These are phyloP conservation scores for Aegilops umbellulata DNA, from an alignment of 176 grass and related monocot genomes.

Conservation along the genomic window DNA sequence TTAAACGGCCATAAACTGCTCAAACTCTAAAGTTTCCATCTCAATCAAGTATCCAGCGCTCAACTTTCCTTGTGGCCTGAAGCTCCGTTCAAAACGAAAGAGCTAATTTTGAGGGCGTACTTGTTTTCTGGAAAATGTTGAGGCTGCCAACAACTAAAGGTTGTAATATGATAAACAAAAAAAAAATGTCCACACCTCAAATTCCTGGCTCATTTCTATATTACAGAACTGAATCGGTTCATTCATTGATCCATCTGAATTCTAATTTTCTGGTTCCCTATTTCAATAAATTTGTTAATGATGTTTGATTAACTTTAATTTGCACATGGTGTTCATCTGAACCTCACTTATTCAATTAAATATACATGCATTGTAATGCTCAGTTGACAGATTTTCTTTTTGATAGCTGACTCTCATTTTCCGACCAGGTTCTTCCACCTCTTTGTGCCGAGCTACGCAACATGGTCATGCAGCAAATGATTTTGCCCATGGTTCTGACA, in stretches of 20 bases:
- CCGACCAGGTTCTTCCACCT: constrained; percentile 86
- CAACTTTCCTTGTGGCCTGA: background rate
- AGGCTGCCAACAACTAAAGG: constrained; percentile 2
- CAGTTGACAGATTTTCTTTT: constrained; percentile 9
- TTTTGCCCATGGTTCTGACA: constrained; percentile 97
- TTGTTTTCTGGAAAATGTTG: background rate
- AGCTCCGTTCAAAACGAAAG: constrained; percentile 5
- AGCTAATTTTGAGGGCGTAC: background rate
- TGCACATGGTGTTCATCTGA: background rate
- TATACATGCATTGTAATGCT: constrained; percentile 3
- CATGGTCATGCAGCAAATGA: constrained; percentile 98
- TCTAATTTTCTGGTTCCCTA: background rate
- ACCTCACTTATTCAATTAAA: background rate
- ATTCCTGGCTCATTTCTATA: background rate
- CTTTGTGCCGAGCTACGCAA: constrained; percentile 96
- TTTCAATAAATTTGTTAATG: constrained; percentile 1
- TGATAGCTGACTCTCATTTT: constrained; percentile 39
- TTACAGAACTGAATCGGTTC: background rate
- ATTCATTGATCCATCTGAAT: constrained; percentile 3
- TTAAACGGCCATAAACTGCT: background rate
- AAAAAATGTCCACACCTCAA: background rate
- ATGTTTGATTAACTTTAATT: background rate
- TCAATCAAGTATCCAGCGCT: constrained; percentile 5
- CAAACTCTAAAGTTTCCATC: background rate
- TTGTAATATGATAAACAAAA: constrained; percentile 12